These are phyloP conservation scores for Fusarium heterosporum DNA, from an alignment of 2,329 filamentous ascomycete genomes.

Conservation along the genomic window DNA sequence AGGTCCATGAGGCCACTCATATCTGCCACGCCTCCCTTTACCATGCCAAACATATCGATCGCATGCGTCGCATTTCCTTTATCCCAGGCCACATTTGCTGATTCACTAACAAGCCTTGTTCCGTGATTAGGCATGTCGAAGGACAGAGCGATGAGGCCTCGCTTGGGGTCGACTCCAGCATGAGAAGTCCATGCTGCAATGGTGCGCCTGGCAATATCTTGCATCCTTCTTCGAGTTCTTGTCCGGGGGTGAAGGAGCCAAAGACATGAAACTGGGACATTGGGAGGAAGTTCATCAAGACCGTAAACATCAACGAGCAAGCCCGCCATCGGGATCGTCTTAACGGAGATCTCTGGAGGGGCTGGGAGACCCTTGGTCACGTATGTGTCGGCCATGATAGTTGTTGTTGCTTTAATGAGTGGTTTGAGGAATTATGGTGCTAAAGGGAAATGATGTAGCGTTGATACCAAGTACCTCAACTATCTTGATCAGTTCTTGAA, in stretches of 20 bases:
- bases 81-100: conserved; percentile 83
- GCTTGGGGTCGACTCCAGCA: conserved; percentile 41
- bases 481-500: not conserved
- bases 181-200: conserved; percentile 75
- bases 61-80: conserved; percentile 84
- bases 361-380: conserved; percentile 54
- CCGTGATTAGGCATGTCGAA: conserved; percentile 98
- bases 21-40: conserved; percentile 80
- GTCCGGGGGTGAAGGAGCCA: conserved; percentile 91
- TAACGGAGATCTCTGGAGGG: conserved; percentile 68
- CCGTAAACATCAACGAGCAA: conserved; percentile 85
- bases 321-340: conserved; percentile 78
- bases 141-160: conserved; percentile 80
- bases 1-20: conserved; percentile 80
- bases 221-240: conserved; percentile 78
- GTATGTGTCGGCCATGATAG: conserved; percentile 47
- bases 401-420: not conserved
- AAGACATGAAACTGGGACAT: conserved; percentile 76
- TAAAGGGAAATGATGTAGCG: not conserved
- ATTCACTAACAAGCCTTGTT: conserved; percentile 71
- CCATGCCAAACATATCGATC: conserved; percentile 88
- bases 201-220: conserved; percentile 74
- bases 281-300: conserved; percentile 74
- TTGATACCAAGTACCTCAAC: not conserved
- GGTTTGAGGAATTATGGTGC: not conserved